A percentile compares a stretch with the other conserved stretches of the same genome.
Evolutionary conservation across 208 protist genomes (phyloP).

Genomic region (Wallacemonas sp.): DNA sequence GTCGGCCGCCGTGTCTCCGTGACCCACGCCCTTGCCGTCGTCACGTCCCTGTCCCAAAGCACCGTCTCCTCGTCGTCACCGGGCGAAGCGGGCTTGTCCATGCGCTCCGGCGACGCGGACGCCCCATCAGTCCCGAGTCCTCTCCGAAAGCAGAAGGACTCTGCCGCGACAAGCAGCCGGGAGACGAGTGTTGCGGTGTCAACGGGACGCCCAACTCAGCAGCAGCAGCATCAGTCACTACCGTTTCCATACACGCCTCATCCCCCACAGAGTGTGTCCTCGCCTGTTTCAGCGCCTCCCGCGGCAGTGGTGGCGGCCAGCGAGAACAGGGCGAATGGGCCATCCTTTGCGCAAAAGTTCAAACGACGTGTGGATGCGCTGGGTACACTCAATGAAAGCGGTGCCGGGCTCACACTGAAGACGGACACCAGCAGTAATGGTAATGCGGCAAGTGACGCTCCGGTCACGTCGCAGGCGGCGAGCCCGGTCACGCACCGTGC

Average conservation of each 20-base stretch:
- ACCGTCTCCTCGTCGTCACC: neutral
- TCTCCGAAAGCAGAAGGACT: neutral
- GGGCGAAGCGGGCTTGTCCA: neutral
- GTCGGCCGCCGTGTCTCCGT: neutral
- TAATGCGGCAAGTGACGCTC: no score
- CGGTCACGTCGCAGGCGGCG: no score
- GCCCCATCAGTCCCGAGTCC: neutral
- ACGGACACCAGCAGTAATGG: no score
- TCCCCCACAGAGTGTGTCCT: no score
- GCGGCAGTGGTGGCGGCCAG: neutral
- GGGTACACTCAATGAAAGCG: neutral
- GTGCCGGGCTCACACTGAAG: neutral
- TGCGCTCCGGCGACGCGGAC: neutral
- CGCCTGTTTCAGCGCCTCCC: no score
- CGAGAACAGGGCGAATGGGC: neutral
- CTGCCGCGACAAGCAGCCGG: no score
- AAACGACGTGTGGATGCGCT: conserved; percentile 10
- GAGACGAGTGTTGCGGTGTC: no score
- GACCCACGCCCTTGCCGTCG: neutral
- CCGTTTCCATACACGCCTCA: no score
- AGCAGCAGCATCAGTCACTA: no score
- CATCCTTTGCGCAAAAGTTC: conserved; percentile 7
- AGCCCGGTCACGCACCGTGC: no score
- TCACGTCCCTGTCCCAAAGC: neutral
- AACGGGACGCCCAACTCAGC: no score